These are phyloP conservation scores for Plectosphaerella plurivora DNA, from an alignment of 2,329 filamentous ascomycete genomes.

Conservation along the genomic window DNA sequence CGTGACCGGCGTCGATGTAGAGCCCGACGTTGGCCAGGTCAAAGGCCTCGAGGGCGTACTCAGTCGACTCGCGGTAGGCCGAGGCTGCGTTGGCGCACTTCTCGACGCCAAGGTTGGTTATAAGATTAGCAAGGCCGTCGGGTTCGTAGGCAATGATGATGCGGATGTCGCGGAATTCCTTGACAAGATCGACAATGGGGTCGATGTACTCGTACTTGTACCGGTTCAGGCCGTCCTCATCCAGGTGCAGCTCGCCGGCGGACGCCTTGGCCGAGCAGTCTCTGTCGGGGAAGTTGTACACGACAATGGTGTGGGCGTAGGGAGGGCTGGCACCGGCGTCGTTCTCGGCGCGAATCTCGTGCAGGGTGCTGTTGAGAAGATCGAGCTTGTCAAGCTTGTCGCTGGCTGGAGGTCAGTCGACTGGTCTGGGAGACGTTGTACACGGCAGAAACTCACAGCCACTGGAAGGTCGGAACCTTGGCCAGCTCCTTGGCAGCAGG, in stretches of 20 bases:
- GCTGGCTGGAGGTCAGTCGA: slow-evolving; percentile 8
- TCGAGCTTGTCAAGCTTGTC: slow-evolving; percentile 26
- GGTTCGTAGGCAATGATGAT: slow-evolving; percentile 18
- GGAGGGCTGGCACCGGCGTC: slow-evolving; percentile 13
- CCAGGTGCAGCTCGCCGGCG: slow-evolving; percentile 26
- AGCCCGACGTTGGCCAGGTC: slow-evolving; percentile 29
- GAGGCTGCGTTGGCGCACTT: slow-evolving; percentile 22
- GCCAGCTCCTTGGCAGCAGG: slow-evolving; percentile 26
- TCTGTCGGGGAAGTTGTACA: slow-evolving; percentile 32
- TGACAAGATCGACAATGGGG: slow-evolving; percentile 11
- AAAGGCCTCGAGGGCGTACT: slow-evolving; percentile 26
- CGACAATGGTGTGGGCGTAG: slow-evolving; percentile 23
- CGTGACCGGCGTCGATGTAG: slow-evolving; percentile 32
- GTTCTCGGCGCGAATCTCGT: slow-evolving; percentile 16
- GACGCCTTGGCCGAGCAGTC: slow-evolving; percentile 30
- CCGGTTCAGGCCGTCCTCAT: slow-evolving; percentile 20
- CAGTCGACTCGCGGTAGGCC: slow-evolving; percentile 23
- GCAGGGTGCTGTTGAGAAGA: slow-evolving; percentile 22
- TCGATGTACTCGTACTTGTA: slow-evolving; percentile 27
- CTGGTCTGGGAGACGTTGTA: too few relatives aligned
- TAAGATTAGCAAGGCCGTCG: slow-evolving; percentile 29
- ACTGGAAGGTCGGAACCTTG: slow-evolving; percentile 23
- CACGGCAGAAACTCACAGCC: slow-evolving; percentile 15
- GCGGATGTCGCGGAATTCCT: slow-evolving; percentile 8
- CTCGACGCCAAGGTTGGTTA: slow-evolving; percentile 25